A percentile compares a stretch with the other conserved stretches of the same genome.
phyloP scores from a whole-genome alignment of 1,284 basidiomycete genomes.

The Pterula multifida region DNA sequence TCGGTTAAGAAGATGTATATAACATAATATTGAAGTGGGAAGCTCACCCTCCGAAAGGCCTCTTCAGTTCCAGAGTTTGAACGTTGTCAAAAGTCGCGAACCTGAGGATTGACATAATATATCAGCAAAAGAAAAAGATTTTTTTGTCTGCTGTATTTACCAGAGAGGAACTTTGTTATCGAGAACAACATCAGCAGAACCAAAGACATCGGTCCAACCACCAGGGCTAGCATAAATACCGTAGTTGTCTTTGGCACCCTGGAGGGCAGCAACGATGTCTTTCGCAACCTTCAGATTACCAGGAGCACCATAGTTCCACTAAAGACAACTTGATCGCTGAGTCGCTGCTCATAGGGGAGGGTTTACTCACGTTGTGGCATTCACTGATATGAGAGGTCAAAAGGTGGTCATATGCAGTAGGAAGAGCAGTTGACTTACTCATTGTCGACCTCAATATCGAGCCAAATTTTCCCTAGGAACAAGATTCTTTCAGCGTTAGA shows the following conservation, averaged over 20 bases:
- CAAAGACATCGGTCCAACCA: background rate
- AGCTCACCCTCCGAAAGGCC: background rate
- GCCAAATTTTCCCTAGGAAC: background rate
- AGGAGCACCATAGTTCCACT: slow-evolving; percentile 3
- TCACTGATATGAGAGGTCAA: no score
- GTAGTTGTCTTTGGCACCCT: background rate
- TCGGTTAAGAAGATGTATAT: no score
- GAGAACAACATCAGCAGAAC: background rate
- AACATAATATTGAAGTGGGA: no score
- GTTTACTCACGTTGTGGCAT: background rate
- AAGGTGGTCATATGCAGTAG: no score
- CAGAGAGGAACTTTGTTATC: background rate
- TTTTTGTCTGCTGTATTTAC: background rate
- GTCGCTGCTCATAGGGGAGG: background rate
- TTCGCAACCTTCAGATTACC: slow-evolving; percentile 1
- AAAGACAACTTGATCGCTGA: background rate
- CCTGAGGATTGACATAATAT: background rate
- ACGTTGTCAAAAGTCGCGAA: background rate
- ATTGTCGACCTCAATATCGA: slow-evolving; percentile 1
- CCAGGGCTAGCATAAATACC: slow-evolving; percentile 2
- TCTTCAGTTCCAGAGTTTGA: background rate
- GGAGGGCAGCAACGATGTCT: background rate
- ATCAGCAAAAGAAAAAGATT: background rate
- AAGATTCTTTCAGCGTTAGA: background rate
- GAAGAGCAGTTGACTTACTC: no score